Evolutionary conservation across 1,139 yeast genomes (phyloP).

Genomic region (Spencermartinsiella ligniputridi): DNA sequence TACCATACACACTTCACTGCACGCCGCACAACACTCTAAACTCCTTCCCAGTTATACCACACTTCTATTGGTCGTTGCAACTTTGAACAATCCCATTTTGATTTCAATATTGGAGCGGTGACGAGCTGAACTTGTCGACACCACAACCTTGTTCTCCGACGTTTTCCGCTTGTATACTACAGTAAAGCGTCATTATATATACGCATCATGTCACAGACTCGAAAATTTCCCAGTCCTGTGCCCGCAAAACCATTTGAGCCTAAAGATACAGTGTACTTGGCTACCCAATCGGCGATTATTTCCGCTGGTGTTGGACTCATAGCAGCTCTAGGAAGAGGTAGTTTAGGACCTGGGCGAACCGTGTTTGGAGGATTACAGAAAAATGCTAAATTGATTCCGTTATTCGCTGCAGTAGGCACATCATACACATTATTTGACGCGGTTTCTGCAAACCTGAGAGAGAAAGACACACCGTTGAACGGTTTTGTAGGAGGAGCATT

Average conservation of each 20-base stretch:
- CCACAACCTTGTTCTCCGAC: too few relatives aligned
- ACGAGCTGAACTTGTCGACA: background rate
- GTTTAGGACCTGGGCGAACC: constrained; percentile 33
- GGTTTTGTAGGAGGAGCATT: constrained; percentile 48
- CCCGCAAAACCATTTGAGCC: constrained; percentile 32
- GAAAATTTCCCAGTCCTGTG: background rate
- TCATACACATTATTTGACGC: constrained; percentile 39
- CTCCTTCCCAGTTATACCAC: background rate
- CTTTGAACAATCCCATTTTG: background rate
- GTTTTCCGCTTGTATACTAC: too few relatives aligned
- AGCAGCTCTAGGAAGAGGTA: constrained; percentile 38
- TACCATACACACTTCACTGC: too few relatives aligned
- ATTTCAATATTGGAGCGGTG: too few relatives aligned
- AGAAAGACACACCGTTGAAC: constrained; percentile 42
- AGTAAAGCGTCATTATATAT: background rate
- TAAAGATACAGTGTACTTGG: constrained; percentile 42
- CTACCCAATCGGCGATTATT: constrained; percentile 39
- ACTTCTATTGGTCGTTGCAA: background rate
- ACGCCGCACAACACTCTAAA: too few relatives aligned
- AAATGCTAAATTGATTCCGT: constrained; percentile 8
- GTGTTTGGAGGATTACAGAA: constrained; percentile 19
- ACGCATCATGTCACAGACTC: background rate
- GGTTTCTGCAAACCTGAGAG: constrained; percentile 41
- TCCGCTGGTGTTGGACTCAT: constrained; percentile 40
- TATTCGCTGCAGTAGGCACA: constrained; percentile 36